Base-by-base conservation (phyloP, 2,329 filamentous ascomycete genomes). In the Botryotinia narcissicola region DNA sequence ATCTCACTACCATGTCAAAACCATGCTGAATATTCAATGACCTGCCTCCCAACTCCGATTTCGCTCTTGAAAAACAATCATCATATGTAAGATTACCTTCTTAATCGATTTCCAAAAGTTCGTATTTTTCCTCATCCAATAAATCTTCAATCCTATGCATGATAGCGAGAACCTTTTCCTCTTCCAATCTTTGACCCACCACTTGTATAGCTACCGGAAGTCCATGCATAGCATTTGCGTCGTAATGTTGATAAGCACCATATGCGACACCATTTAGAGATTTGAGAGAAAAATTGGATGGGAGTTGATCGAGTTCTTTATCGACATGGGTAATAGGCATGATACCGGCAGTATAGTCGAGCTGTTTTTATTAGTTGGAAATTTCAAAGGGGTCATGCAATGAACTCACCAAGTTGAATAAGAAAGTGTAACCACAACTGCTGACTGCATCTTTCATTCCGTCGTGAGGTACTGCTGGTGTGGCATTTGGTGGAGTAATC, bases 351-450 rank as follows among this genome's bases (percentile, higher is more conserved):
- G 92, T 89, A 82, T 98, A 98, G 81, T 98, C 95, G 67, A 98
- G 88, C 89, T 93, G 75, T 72, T 40, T 10, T 37, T 46, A 29
- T 60, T 51, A 60, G 44, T 12, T 71, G 14, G 14, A 61, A 8
- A 67, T 35, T 16, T n/a, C 22, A 46, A 73, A 48, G 68, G 63
- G 40, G 20, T 59, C 46, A 29, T 57, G 63, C 44, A 37, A 59
- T 60, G 25, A 16, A 84, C 89, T 82, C 84, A 93, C 91, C 79
- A 98, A 77, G 79, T 98, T 98, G 84, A 96, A 98, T 73, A 97
- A 83, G 81, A 98, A 97, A 0, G 95, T 98, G 80, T 98, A 98
- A 1, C 94, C 94, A 79, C 95, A 98, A 77, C 91, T 93, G 75
- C 92, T 92, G 62, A 96, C 90, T 4, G 93, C 93, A 78, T 95